These are phyloP conservation scores for Populus hybrid DNA, from an alignment of 441 rosid genomes.

Conservation along the genomic window DNA sequence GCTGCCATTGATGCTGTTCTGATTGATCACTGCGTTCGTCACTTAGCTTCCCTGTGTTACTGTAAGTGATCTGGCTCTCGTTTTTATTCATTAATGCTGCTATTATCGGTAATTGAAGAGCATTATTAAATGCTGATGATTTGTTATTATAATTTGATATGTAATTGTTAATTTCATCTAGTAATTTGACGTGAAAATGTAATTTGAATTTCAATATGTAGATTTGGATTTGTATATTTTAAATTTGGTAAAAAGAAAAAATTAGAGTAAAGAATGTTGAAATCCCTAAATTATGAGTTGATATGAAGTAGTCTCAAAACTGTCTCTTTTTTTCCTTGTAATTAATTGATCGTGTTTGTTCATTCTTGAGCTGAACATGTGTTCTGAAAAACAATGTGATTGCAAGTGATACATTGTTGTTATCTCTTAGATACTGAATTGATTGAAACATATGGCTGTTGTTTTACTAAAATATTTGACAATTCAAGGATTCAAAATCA, in stretches of 20 bases:
- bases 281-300: background rate
- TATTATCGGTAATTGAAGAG: background rate
- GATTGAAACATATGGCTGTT: background rate
- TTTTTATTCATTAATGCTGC: background rate
- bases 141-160: background rate
- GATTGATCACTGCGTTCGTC: background rate
- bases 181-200: background rate
- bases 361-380: background rate
- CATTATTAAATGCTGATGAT: background rate
- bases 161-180: background rate
- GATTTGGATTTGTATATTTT: background rate
- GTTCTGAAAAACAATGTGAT: background rate
- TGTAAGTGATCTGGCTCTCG: background rate
- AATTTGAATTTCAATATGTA: background rate
- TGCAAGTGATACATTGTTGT: background rate
- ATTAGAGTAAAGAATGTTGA: background rate
- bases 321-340: background rate
- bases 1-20: background rate
- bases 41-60: background rate
- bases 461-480: background rate
- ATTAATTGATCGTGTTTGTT: too few species aligned
- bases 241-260: too few species aligned
- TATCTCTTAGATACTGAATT: background rate
- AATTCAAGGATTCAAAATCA: background rate
- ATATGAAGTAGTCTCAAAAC: background rate